These are phyloP conservation scores for Diplodia mutila DNA, from an alignment of 2,329 filamentous ascomycete species.

Conservation along the genomic window DNA sequence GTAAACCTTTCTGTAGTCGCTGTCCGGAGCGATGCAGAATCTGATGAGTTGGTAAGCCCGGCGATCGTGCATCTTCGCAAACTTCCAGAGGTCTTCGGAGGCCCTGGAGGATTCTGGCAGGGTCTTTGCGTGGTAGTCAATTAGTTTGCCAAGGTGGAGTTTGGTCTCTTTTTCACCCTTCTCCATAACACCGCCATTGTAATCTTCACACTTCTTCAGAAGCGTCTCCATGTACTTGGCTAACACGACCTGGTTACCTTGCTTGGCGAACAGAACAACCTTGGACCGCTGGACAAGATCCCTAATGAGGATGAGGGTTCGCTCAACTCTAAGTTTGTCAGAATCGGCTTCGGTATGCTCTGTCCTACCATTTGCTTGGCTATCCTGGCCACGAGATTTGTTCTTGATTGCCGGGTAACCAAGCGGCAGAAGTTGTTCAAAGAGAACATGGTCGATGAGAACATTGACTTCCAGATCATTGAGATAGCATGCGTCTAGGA, in stretches of 20 bases:
- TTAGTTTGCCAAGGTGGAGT: conserved; percentile 70
- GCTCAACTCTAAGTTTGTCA: conserved; percentile 79
- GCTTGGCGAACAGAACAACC: conserved; percentile 85
- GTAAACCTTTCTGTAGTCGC: conserved; percentile 88
- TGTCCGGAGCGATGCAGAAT: conserved; percentile 81
- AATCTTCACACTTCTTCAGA: conserved; percentile 81
- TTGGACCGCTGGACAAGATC: conserved; percentile 78
- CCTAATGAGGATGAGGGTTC: conserved; percentile 80
- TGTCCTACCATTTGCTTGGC: conserved; percentile 52
- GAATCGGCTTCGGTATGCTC: conserved; percentile 58
- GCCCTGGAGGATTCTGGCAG: conserved; percentile 77
- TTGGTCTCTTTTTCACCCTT: conserved; percentile 70
- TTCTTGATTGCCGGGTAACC: conserved; percentile 74
- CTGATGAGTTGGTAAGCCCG: conserved; percentile 87
- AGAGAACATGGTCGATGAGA: conserved; percentile 80
- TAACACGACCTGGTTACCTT: conserved; percentile 75
- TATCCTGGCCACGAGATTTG: conserved; percentile 60
- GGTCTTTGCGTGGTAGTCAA: conserved; percentile 72
- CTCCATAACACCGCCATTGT: conserved; percentile 83
- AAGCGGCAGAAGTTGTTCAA: conserved; percentile 88
- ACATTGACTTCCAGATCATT: conserved; percentile 87
- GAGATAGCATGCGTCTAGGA: conserved; percentile 86
- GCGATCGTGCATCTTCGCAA: conserved; percentile 88
- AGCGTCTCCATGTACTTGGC: conserved; percentile 76
- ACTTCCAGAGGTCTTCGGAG: conserved; percentile 80